phyloP scores from a whole-genome alignment of 768 basidiomycete species.

The Russula vinacea region DNA sequence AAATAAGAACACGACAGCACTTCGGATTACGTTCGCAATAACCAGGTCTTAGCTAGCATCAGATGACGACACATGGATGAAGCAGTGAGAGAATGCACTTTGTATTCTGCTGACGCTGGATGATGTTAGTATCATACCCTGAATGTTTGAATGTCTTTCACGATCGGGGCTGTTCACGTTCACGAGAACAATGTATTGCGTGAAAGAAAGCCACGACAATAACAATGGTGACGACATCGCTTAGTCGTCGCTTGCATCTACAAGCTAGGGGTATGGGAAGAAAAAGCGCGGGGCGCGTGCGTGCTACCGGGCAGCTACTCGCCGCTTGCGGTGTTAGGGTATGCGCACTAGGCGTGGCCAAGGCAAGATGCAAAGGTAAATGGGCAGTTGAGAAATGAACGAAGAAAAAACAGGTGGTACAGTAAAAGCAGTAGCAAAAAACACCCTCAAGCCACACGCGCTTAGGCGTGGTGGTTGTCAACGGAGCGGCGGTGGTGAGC shows the following conservation, averaged over 20 bases:
- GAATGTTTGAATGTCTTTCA: neutral
- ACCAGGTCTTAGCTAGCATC: no score
- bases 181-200: neutral
- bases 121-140: neutral
- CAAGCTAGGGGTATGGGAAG: neutral
- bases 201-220: neutral
- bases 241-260: neutral
- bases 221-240: neutral
- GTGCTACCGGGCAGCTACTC: neutral
- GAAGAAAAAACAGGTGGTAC: no score
- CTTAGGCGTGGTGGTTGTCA: neutral
- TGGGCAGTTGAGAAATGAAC: neutral
- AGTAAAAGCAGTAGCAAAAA: neutral
- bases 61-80: no score
- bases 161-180: neutral
- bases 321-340: slow-evolving; percentile 1
- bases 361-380: neutral
- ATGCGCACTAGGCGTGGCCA: slow-evolving; percentile 15
- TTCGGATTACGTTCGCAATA: no score
- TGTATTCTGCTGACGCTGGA: no score
- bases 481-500: neutral
- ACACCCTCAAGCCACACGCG: neutral
- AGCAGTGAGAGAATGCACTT: no score
- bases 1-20: no score
- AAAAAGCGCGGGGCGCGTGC: neutral